Conservation (phyloP, 2,329 filamentous ascomycete species). For the Cladosporium sp. region DNA sequence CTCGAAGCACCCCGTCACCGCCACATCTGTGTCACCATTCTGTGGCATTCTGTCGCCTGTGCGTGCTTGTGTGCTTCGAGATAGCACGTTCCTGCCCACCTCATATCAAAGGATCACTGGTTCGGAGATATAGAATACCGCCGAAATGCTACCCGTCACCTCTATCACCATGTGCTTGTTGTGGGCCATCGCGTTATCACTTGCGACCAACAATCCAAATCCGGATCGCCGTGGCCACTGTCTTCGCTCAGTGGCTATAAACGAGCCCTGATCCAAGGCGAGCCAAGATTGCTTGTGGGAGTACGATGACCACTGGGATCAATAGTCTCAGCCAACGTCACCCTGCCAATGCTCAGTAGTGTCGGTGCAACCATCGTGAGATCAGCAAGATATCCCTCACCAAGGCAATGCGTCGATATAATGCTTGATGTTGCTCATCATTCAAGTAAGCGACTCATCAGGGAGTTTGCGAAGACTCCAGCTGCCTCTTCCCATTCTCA, state of each 20-base stretch:
- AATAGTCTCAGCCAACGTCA: conserved; percentile 11
- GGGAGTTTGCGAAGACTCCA: not conserved
- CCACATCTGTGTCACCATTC: not conserved
- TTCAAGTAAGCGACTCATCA: not conserved
- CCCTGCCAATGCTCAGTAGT: conserved; percentile 1
- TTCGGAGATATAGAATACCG: not conserved
- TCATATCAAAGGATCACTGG: not conserved
- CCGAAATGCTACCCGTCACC: not conserved
- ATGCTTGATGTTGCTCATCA: not conserved
- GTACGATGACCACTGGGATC: not conserved
- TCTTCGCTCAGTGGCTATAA: not conserved
- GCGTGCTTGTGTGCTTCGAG: not conserved
- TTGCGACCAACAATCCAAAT: not conserved
- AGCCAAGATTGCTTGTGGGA: not conserved
- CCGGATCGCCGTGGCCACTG: not conserved
- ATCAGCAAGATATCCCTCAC: not conserved
- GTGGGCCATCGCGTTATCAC: not conserved
- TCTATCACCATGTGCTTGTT: not conserved
- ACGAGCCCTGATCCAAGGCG: not conserved
- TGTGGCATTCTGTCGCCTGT: not conserved
- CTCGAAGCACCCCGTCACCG: not conserved
- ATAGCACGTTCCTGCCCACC: not conserved
- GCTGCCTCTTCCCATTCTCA: not conserved
- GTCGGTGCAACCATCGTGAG: conserved; percentile 12
- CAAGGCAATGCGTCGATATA: not conserved